Evolutionary conservation across 2,329 filamentous ascomycete species (phyloP), one percentile per base, ranked within the genome.

Genomic region (Verticillium longisporum): DNA sequence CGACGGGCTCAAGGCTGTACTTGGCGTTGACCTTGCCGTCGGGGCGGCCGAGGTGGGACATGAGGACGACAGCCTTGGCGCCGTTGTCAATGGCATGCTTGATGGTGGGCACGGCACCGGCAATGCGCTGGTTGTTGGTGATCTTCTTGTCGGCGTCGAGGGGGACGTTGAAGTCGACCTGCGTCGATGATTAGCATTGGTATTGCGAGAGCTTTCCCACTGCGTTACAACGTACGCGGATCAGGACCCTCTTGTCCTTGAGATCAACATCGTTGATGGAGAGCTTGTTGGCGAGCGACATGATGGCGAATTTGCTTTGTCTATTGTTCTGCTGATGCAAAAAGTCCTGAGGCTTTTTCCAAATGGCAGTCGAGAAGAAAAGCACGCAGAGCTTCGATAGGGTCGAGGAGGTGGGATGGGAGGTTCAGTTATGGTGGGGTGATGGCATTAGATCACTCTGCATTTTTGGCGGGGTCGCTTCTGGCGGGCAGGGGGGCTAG

Each of bases 91-190:
- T 81, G 73, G 92, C 92, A 78, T 97, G 88, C 82, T 96, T 96
- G 84, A 97, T 97, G 71, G 93, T 96, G 71, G 92, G 92, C 66
- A 97, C 81, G 72, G 95, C 95, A 73, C 95, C 96, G 72, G 92
- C 93, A 73, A 99, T 99, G 78, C 95, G 93, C 83, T 99, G 95
- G 80, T 89, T 92, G 87, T 99, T 99, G 77, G 95, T 98, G 77
- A 99, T 87, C 61, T 96, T 93, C 82, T 92, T 96, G 75, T 95
- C 83, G 69, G 83, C 86, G 75, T 99, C 92, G 73, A 99, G 92
- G 66, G 95, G 95, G 61, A 99, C 96, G 80, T 99, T 99, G 88
- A 99, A 99, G 86, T 99, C 95, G 77, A 99, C 94, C 93, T 97
- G 72, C 58, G 60, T 37, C 53, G 57, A 56, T 31, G 59, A 61